A percentile compares a stretch with the other conserved stretches of the same genome.
Conservation (phyloP, 1,284 basidiomycete genomes). For the Cerrena zonata region DNA sequence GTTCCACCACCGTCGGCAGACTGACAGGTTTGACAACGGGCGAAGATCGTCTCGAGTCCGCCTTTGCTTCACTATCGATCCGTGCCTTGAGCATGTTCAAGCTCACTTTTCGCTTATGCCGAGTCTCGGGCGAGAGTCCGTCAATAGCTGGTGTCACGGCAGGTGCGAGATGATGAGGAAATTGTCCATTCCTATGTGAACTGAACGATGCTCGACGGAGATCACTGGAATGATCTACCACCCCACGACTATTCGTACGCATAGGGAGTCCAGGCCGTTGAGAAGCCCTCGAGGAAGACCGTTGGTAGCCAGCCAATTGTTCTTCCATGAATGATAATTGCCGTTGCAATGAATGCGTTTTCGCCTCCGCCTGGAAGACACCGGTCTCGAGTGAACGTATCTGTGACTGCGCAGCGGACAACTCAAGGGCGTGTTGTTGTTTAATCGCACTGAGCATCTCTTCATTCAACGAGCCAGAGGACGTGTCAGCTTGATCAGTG, state of each 20-base stretch:
- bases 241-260: slow-evolving; percentile 46
- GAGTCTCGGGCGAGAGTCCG: slow-evolving; percentile 63
- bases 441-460: slow-evolving; percentile 64
- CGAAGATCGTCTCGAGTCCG: slow-evolving; percentile 43
- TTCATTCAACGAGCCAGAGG: slow-evolving; percentile 48
- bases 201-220: slow-evolving; percentile 44
- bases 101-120: slow-evolving; percentile 80
- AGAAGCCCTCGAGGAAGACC: slow-evolving; percentile 35
- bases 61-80: slow-evolving; percentile 68
- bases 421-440: slow-evolving; percentile 71
- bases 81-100: slow-evolving; percentile 84
- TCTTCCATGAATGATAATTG: slow-evolving; percentile 61
- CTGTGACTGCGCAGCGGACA: slow-evolving; percentile 71
- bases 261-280: slow-evolving; percentile 37
- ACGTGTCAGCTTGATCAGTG: slow-evolving; percentile 27
- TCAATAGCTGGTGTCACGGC: slow-evolving; percentile 24
- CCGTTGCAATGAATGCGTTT: slow-evolving; percentile 65
- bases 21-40: slow-evolving; percentile 31
- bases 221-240: slow-evolving; percentile 36
- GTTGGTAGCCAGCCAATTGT: slow-evolving; percentile 42
- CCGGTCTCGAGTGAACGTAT: slow-evolving; percentile 69
- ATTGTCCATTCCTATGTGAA: slow-evolving; percentile 31
- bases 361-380: slow-evolving; percentile 68
- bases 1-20: slow-evolving; percentile 28
- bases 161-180: slow-evolving; percentile 39